Conservation (phyloP, 108 stramenopile genomes). For the Conticribra guillardii region DNA sequence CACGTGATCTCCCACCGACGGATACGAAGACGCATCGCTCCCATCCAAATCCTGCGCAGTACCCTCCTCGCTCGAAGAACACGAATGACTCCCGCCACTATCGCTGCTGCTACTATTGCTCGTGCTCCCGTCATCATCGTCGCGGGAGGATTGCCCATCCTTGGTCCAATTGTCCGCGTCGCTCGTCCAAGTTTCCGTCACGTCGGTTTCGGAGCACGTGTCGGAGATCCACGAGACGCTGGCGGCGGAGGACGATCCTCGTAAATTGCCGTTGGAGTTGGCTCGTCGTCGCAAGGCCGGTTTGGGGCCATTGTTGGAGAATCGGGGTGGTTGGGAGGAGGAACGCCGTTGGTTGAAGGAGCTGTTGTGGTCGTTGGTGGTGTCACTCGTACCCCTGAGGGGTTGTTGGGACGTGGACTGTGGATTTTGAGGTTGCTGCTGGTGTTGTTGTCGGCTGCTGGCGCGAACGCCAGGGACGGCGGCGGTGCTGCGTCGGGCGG, state of each 20-base stretch:
- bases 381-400: too few relatives aligned
- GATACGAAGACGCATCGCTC: constrained; percentile 5
- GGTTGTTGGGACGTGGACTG: too few relatives aligned
- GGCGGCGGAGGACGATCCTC: neutral
- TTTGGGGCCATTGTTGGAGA: too few relatives aligned
- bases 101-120: neutral
- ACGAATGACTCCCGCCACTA: neutral
- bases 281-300: too few relatives aligned
- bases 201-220: constrained; percentile 5
- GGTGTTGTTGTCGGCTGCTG: neutral
- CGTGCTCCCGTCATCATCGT: neutral
- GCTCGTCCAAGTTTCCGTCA: neutral
- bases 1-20: neutral
- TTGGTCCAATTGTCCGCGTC: neutral
- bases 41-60: neutral
- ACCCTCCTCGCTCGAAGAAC: too few relatives aligned
- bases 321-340: neutral
- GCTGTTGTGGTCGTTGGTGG: neutral
- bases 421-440: neutral
- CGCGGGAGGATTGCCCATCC: neutral
- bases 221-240: neutral
- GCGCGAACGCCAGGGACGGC: neutral
- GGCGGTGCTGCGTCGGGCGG: neutral
- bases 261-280: neutral
- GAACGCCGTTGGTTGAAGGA: neutral